Percentiles rank a stretch among this genome's conserved stretches.
These are phyloP conservation scores for Chlorociboria aeruginascens DNA, from an alignment of 495 filamentous ascomycete species.

Conservation along the genomic window DNA sequence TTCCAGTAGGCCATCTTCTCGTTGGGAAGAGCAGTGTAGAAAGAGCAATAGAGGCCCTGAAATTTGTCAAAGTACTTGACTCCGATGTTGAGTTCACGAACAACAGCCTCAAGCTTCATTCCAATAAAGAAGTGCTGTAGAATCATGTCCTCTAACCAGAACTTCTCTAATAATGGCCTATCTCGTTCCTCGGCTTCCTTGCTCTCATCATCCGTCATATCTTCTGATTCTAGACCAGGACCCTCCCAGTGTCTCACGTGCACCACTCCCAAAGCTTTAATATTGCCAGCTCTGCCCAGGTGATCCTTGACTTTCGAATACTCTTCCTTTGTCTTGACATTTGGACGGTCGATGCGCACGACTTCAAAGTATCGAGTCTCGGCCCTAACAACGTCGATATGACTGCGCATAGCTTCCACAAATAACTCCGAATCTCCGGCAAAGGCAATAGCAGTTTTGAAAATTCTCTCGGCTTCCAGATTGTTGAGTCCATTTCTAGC, in stretches of 20 bases:
- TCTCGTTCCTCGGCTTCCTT: conserved; percentile 8
- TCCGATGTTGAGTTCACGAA: conserved; percentile 52
- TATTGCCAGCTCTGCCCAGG: conserved; percentile 12
- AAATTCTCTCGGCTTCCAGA: conserved; percentile 20
- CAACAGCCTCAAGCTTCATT: conserved; percentile 58
- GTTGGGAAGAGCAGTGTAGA: conserved; percentile 56
- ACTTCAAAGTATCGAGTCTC: conserved; percentile 11
- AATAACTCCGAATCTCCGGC: conserved; percentile 23
- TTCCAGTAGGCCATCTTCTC: conserved; percentile 46
- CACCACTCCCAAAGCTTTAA: conserved; percentile 29
- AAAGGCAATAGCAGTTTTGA: conserved; percentile 27
- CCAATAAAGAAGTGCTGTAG: conserved; percentile 53
- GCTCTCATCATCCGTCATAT: conserved; percentile 7
- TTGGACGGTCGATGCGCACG: conserved; percentile 9
- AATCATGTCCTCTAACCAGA: conserved; percentile 56
- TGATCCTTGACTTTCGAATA: conserved; percentile 8
- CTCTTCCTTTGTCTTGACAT: neutral
- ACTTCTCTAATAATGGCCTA: conserved; percentile 24
- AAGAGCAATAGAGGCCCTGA: conserved; percentile 44
- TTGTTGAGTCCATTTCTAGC: neutral
- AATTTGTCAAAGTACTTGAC: conserved; percentile 48
- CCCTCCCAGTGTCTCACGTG: conserved; percentile 22
- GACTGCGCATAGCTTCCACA: conserved; percentile 1
- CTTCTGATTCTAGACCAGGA: conserved; percentile 26
- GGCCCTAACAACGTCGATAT: conserved; percentile 1